Evolutionary conservation across 2,329 filamentous ascomycete genomes (phyloP), one percentile per base, ranked within the genome.

Genomic region (Incumbomyces lentus): DNA sequence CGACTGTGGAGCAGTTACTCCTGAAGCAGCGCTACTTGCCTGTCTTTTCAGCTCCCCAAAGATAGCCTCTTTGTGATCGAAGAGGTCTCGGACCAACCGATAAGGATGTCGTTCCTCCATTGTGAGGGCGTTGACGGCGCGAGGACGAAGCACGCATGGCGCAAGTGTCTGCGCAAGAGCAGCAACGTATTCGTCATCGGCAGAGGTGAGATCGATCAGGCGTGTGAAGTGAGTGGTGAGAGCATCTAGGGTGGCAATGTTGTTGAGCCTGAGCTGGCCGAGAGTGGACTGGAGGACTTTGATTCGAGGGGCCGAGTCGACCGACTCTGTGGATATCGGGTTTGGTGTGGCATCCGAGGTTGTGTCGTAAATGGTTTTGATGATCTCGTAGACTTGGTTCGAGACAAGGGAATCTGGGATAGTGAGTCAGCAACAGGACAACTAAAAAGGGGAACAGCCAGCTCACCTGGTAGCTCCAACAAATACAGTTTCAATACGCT

Each of bases 191-290:
- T 79, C 70, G 62, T 98, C 92, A 56, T 95, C 90, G 29, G 92
- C 92, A 12, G 90, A 96, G 2, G 92, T 98, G 52, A 98, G 75
- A 64, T 98, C 92, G 61, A 98, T 93, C 50, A 98, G 73, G 50
- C 92, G 85, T 33, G 90, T 95, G 64, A 98, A 96, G 68, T 98
- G 92, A 55, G 94, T 96, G 75, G 93, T 94, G 62, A 95, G 85
- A 34, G 92, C 92, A 65, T 98, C 92, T 49, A 98, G 79, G n/a
- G 92, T 96, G 40, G 92, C 92, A 64, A 98, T 98, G 64, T 98
- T 98, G 54, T 92, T 88, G 47, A 98, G 81, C 51, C 90, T 84
- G 47, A 98, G 78, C 64, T 96, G 89, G 33, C 89, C 90, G 47
- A 98, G 81, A 0, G 92, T 96, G 58, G 92, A 94, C 65, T 98